Percentiles rank a stretch among this genome's conserved stretches.
Conservation (phyloP, 768 basidiomycete genomes). For the Leccinum variicolor region DNA sequence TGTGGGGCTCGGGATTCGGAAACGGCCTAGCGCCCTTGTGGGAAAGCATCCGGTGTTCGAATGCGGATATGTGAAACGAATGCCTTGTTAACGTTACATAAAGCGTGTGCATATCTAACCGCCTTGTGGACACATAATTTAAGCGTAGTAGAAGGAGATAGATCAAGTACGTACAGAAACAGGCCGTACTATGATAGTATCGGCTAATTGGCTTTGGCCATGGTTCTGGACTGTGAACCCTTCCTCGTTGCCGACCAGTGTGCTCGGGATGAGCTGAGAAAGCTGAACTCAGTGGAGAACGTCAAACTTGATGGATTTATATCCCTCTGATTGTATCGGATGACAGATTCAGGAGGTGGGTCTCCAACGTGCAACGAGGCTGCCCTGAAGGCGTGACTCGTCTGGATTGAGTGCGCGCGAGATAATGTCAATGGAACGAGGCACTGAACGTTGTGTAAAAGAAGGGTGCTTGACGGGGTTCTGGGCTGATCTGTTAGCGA, state of each 20-base stretch:
- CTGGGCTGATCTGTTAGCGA: constrained; percentile 3
- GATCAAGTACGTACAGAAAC: constrained; percentile 12
- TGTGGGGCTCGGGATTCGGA: neutral
- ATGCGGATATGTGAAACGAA: constrained; percentile 2
- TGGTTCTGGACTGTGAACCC: constrained; percentile 6
- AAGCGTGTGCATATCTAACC: neutral
- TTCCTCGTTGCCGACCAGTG: constrained; percentile 1
- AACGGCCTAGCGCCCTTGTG: neutral
- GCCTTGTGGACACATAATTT: neutral
- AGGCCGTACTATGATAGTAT: neutral
- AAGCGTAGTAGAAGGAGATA: neutral
- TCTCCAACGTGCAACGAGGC: neutral
- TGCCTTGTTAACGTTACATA: neutral
- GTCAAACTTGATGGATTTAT: neutral
- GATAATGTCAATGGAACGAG: constrained; percentile 3
- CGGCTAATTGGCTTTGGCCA: neutral
- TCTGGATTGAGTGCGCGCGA: neutral
- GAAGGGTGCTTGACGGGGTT: neutral
- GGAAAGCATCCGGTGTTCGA: neutral
- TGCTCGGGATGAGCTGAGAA: neutral
- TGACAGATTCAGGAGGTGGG: neutral
- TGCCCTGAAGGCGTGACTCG: neutral
- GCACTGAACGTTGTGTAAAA: neutral
- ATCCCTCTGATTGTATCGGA: neutral
- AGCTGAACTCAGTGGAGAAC: neutral